phyloP scores from a whole-genome alignment of 1,284 basidiomycete species.

The Cutaneotrichosporon sp. region DNA sequence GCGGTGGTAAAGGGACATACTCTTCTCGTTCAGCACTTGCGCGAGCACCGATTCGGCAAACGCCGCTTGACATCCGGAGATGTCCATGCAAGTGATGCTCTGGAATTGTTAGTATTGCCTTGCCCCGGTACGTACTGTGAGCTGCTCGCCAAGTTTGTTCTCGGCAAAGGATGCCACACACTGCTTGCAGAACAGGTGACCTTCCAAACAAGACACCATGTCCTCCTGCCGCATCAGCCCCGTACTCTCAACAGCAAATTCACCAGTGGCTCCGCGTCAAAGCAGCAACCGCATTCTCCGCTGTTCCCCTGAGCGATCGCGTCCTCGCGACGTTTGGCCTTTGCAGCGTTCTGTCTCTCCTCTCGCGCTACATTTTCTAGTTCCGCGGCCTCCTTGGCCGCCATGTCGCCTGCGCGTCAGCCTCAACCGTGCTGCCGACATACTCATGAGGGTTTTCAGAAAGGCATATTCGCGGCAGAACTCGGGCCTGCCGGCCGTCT shows the following conservation, averaged over 20 bases:
- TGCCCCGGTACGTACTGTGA: constrained; percentile 40
- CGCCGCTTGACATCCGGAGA: constrained; percentile 62
- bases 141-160: constrained; percentile 47
- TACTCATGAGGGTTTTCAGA: constrained; percentile 13
- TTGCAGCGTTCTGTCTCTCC: constrained; percentile 21
- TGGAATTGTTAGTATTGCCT: too few relatives aligned
- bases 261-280: constrained; percentile 64
- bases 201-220: constrained; percentile 77
- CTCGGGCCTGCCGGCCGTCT: background rate
- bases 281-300: constrained; percentile 80
- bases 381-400: constrained; percentile 23
- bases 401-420: constrained; percentile 6
- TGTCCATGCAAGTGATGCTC: constrained; percentile 71
- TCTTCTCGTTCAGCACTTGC: constrained; percentile 54
- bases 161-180: constrained; percentile 54
- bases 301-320: constrained; percentile 52
- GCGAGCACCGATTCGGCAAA: constrained; percentile 64
- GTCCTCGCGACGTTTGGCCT: constrained; percentile 42
- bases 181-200: constrained; percentile 64
- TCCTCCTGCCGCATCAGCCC: constrained; percentile 55
- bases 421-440: background rate
- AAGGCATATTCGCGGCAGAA: constrained; percentile 1
- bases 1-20: constrained; percentile 66
- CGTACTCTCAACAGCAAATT: constrained; percentile 37
- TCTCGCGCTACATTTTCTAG: constrained; percentile 38